These are phyloP conservation scores for Atractiella rhizophila DNA, from an alignment of 768 basidiomycete species.

Conservation along the genomic window DNA sequence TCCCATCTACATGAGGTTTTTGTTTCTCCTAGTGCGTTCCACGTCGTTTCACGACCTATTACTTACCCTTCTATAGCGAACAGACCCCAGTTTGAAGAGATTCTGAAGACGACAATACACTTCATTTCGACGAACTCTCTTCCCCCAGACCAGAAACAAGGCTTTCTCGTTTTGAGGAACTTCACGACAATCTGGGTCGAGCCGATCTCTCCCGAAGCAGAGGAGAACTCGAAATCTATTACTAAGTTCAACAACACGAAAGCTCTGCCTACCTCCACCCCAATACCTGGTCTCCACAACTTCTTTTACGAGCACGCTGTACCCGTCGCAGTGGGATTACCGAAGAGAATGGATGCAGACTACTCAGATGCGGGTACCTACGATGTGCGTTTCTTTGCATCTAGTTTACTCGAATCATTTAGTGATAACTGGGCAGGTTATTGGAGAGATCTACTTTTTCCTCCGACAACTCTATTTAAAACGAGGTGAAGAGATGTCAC, in stretches of 20 bases:
- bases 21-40: constrained; percentile 53
- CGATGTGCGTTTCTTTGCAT: constrained; percentile 31
- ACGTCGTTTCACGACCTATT: constrained; percentile 18
- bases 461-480: constrained; percentile 52
- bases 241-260: no score
- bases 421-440: constrained; percentile 30
- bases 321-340: constrained; percentile 54
- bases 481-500: constrained; percentile 55
- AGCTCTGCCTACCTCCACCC: constrained; percentile 20
- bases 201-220: constrained; percentile 24
- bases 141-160: constrained; percentile 45
- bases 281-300: constrained; percentile 65
- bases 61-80: constrained; percentile 28
- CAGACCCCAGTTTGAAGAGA: constrained; percentile 33
- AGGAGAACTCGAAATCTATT: constrained; percentile 23
- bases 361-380: constrained; percentile 66
- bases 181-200: constrained; percentile 23
- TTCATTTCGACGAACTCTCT: constrained; percentile 56
- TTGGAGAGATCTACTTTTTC: constrained; percentile 67
- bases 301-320: constrained; percentile 72
- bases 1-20: constrained; percentile 62
- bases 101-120: constrained; percentile 47
- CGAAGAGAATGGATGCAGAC: constrained; percentile 55
- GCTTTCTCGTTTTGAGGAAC: constrained; percentile 43
- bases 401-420: neutral